Evolutionary conservation across 495 filamentous ascomycete genomes (phyloP), one percentile per base, ranked within the genome.

Genomic region (Chaetomium tenue): DNA sequence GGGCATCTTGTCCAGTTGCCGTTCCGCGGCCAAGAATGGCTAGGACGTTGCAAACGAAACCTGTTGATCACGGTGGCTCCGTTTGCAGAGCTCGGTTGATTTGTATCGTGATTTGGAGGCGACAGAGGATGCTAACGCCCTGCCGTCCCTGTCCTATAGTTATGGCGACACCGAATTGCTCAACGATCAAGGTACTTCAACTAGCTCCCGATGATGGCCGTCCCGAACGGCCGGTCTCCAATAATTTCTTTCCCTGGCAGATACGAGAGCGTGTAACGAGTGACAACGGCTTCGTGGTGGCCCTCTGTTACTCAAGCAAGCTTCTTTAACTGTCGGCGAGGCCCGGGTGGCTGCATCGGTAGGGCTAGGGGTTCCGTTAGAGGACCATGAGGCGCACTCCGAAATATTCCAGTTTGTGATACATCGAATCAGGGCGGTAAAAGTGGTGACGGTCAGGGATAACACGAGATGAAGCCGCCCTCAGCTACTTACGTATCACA

Each of bases 241-340:
- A 44, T 8, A 18, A 25, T 63, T 13, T 56, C 51, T 37, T 63
- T 52, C 52, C 28, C 42, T 20, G 52, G 54, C 46, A 33, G 33
- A 73, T 68, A 70, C 70, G 64, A 73, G 56, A 26, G 26, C n/a
- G 69, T 73, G 71, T 68, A 73, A 73, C 71, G 71, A 67, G 63
- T 68, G 71, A 71, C 71, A 47, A 52, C 51, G 37, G 60, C 44
- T 47, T 61, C 48, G 26, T 50, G 37, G 42, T 25, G 37, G 26
- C 33, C 23, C 22, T 44, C 48, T 40, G 25, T 57, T 47, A 60
- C 56, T 25, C n/a, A 67, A 61, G 51, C 28, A 54, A n/a, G 30
- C 48, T 66, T 71, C 42, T 61, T 53, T 61, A 40, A 61, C 26
- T 30, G 63, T 28, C 54, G 65, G 58, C 46, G 48, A 33, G 33